phyloP scores from a whole-genome alignment of 148 eudicot species.

The Vaccinium vitisidaea region DNA sequence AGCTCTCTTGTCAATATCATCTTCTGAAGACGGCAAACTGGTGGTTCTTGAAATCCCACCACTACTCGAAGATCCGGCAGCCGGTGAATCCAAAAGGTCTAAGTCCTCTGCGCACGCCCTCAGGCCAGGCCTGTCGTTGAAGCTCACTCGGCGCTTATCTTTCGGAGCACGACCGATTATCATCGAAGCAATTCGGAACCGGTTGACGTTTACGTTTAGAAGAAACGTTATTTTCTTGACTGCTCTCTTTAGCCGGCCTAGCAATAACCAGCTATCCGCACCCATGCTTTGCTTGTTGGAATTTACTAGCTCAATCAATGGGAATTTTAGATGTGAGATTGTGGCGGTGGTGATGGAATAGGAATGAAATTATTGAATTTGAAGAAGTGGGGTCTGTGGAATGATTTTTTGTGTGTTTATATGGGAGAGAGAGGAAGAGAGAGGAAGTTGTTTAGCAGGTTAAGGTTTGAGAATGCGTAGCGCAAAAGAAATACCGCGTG shows the following conservation, averaged over 20 bases:
- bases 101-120: conserved; percentile 10
- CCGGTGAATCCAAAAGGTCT: background rate
- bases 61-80: background rate
- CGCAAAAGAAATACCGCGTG: background rate
- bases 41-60: conserved; percentile 30
- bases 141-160: conserved; percentile 26
- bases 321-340: background rate
- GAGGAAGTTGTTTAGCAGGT: background rate
- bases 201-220: conserved; percentile 28
- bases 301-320: background rate
- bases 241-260: conserved; percentile 31
- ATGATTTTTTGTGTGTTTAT: background rate
- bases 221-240: conserved; percentile 40
- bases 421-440: background rate
- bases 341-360: background rate
- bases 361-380: background rate
- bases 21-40: conserved; percentile 32
- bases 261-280: conserved; percentile 13
- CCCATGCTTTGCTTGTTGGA: background rate
- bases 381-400: background rate
- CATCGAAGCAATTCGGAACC: conserved; percentile 34
- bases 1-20: conserved; percentile 66
- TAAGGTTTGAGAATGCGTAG: background rate
- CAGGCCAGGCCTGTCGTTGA: conserved; percentile 39
- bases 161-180: conserved; percentile 11